Base-by-base conservation (phyloP, 2,329 filamentous ascomycete species). In the Cladosporium sp. region DNA sequence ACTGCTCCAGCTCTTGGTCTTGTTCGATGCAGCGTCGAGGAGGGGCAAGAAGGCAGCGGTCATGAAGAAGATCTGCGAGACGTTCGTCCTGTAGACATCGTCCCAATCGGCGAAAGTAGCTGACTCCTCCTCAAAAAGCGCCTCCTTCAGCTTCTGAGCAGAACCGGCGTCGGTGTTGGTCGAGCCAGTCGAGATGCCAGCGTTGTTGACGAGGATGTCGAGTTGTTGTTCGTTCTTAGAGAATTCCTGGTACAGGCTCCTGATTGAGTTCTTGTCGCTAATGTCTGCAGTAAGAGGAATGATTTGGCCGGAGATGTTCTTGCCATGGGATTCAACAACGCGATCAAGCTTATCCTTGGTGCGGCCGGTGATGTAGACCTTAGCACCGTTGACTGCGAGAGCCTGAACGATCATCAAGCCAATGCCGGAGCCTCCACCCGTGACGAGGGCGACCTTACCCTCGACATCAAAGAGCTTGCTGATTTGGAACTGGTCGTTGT, bases 331-430 rank as follows among this genome's bases (percentile, higher is more conserved):
- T 67, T 81, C 75, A 12, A 74, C 80, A 7, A 82, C 81, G n/a
- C 73, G 77, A 18, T 82, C 78, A 7, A 83, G 78, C 74, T 83
- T 83, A 67, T 83, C 81, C 64, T 79, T 72, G 11, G 79, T 82
- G 26, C 81, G 77, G 49, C 81, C 81, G 23, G 79, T 77, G 68
- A 83, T 82, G 72, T 83, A 83, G 28, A 82, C 80, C 71, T 82
- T 82, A 33, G 75, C 75, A 2, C 74, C 74, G 66, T 76, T 76
- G 55, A 72, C 67, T 28, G 68, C 69, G 29, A 55, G 50, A 12
- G 57, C 72, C 65, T 31, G 61, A 21, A 77, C 78, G 49, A 77
- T 73, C 81, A 83, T 83, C 65, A 83, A 69, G 26, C 81, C 81
- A 66, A 83, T 83, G 14, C 81, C 81, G 7, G 76, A 78, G 44